Base-by-base conservation (phyloP, 305 asterid genomes). In the Fraxinus sp. region DNA sequence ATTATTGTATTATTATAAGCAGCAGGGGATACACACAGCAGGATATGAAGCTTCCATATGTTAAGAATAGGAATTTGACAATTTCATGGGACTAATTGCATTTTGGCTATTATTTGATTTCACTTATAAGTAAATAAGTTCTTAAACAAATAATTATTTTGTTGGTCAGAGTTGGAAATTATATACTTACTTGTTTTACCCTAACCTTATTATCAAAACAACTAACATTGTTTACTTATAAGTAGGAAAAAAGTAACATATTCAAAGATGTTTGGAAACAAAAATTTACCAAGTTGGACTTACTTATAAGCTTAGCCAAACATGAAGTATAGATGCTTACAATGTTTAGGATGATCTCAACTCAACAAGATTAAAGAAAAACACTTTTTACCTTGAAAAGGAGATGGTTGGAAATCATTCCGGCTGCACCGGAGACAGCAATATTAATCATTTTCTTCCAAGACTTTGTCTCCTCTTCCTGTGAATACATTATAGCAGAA, bases 401-500 rank as follows among this genome's bases (percentile, higher is more conserved):
- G 86, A 96, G 98, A 86, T 96, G 98, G 84, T 94, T 94, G 72
- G 99, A 89, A 76, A 96, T 96, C 98, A 92, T 96, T 86, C 99
- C 98, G 0, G 99, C 98, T 75, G 99, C 99, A 81, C 99, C 99
- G 0, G 99, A 96, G 46, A 96, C 98, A 70, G 97, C 92, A 80
- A 96, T n/a, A 22, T 89, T 96, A 18, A 94, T 91, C 86, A 93
- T 1, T 84, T 96, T 94, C 92, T 96, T 96, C 99, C 99, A 96
- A 36, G 96, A 94, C 80, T 86, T 85, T 5, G 96, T 92, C 91
- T 94, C 98, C 86, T 94, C 97, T 83, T 96, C 98, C 99, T 96
- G 93, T 18, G 14, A 83, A 81, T 46, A 74, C 26, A 79, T 37
- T 39, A 70, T 4, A 8, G 41, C 33, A 32, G 16, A 13, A 22